phyloP scores from a whole-genome alignment of 805 yeast genomes.

The Cyberlindnera galapagoensis region DNA sequence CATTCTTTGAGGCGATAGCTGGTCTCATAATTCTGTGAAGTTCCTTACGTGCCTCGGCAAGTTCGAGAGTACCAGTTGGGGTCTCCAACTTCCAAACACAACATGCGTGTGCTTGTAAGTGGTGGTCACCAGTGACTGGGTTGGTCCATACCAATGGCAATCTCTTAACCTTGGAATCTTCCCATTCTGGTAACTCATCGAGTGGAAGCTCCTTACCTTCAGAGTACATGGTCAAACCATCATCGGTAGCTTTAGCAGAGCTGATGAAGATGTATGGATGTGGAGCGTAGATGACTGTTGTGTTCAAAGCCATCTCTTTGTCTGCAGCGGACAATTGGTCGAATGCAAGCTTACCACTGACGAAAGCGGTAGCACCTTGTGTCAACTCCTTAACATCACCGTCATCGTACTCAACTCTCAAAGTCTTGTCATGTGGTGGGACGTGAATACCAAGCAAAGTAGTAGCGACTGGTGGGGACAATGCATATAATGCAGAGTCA shows the following conservation, averaged over 20 bases:
- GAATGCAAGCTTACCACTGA: constrained; percentile 78
- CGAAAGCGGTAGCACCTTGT: constrained; percentile 87
- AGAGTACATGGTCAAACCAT: constrained; percentile 79
- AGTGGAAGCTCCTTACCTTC: constrained; percentile 68
- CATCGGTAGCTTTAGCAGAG: constrained; percentile 74
- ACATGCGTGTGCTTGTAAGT: constrained; percentile 84
- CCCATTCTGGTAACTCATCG: constrained; percentile 78
- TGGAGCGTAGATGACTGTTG: constrained; percentile 86
- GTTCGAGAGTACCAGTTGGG: constrained; percentile 50
- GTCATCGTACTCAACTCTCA: constrained; percentile 60
- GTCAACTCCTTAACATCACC: constrained; percentile 60
- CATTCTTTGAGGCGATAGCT: constrained; percentile 64
- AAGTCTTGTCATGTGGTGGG: constrained; percentile 60
- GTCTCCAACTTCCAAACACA: constrained; percentile 62
- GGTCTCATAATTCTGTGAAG: constrained; percentile 79
- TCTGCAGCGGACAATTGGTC: constrained; percentile 61
- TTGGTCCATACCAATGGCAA: constrained; percentile 91
- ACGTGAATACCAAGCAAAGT: constrained; percentile 79
- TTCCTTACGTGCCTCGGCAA: constrained; percentile 68
- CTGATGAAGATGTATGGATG: constrained; percentile 86
- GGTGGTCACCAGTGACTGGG: constrained; percentile 77
- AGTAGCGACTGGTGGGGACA: constrained; percentile 82
- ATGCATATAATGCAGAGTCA: constrained; percentile 80
- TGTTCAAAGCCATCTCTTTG: constrained; percentile 63
- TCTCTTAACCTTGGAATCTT: constrained; percentile 64